These are phyloP conservation scores for Ophiocytium majus DNA, from an alignment of 352 stramenopile genomes.

Conservation along the genomic window DNA sequence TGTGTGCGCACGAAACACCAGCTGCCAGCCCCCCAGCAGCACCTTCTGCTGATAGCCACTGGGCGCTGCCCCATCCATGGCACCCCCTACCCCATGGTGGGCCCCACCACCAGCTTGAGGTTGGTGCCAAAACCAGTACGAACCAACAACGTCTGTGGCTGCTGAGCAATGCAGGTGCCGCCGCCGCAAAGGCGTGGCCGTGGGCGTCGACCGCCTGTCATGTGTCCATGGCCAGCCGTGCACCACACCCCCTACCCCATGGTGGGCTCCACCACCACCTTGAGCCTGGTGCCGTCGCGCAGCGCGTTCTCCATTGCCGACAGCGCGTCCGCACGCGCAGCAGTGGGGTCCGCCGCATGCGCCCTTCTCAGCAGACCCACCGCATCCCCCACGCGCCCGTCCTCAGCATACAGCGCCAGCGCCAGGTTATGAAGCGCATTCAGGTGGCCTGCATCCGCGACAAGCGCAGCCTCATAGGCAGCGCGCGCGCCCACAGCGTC, in stretches of 20 bases:
- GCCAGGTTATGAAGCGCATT: slow-evolving; percentile 13
- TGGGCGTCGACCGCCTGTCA: too few relatives aligned
- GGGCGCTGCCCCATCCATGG: too few relatives aligned
- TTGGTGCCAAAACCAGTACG: too few relatives aligned
- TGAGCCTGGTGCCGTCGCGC: background rate
- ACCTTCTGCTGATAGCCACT: too few relatives aligned
- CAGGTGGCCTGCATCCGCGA: background rate
- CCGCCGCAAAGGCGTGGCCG: too few relatives aligned
- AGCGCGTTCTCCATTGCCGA: background rate
- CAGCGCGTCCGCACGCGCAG: background rate
- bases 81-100: background rate
- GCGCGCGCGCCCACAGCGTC: background rate
- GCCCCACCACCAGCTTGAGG: background rate
- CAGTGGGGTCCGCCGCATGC: background rate
- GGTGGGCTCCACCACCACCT: background rate
- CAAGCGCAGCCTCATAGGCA: background rate
- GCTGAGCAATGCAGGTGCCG: too few relatives aligned
- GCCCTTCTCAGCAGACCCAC: background rate
- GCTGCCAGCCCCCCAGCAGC: too few relatives aligned
- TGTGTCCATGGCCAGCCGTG: too few relatives aligned
- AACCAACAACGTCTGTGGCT: too few relatives aligned
- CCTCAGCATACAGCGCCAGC: background rate
- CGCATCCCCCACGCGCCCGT: background rate
- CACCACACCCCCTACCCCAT: background rate
- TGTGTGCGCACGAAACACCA: too few relatives aligned